Evolutionary conservation across 805 yeast genomes (phyloP).

Genomic region (Yamadazyma akitaensis): DNA sequence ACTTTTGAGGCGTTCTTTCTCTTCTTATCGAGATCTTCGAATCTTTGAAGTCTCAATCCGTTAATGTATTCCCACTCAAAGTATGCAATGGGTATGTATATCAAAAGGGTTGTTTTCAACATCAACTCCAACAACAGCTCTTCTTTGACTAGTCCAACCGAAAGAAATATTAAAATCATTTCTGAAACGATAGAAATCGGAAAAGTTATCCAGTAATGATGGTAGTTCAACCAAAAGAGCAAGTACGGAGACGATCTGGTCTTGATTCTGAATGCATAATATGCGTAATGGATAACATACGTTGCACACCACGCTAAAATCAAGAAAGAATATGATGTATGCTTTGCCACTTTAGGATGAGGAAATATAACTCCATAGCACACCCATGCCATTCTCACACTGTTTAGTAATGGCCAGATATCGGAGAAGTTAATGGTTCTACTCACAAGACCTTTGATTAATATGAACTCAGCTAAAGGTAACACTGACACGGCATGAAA

Average conservation of each 20-base stretch:
- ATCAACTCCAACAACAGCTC: slow-evolving; percentile 23
- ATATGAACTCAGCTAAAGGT: slow-evolving; percentile 27
- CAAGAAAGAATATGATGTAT: slow-evolving; percentile 37
- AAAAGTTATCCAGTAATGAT: slow-evolving; percentile 31
- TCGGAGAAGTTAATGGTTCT: slow-evolving; percentile 13
- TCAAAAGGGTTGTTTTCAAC: slow-evolving; percentile 24
- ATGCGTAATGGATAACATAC: slow-evolving; percentile 30
- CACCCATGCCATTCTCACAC: slow-evolving; percentile 33
- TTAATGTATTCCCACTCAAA: slow-evolving; percentile 31
- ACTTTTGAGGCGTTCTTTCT: neutral
- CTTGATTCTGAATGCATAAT: slow-evolving; percentile 34
- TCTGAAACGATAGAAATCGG: slow-evolving; percentile 34
- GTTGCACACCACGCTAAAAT: slow-evolving; percentile 36
- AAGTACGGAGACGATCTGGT: slow-evolving; percentile 33
- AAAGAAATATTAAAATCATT: slow-evolving; percentile 32
- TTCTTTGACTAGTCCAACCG: slow-evolving; percentile 30
- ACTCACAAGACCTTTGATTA: slow-evolving; percentile 16
- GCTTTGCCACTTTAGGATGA: slow-evolving; percentile 41
- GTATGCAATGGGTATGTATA: slow-evolving; percentile 36
- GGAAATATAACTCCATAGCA: slow-evolving; percentile 42
- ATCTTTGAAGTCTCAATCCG: slow-evolving; percentile 10
- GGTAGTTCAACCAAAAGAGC: slow-evolving; percentile 36
- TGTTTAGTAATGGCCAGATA: slow-evolving; percentile 29
- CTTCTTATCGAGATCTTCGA: slow-evolving; percentile 7
- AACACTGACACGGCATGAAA: slow-evolving; percentile 41